Evolutionary conservation across 2,329 filamentous ascomycete genomes (phyloP).

Genomic region (Cyanodermella asteris): DNA sequence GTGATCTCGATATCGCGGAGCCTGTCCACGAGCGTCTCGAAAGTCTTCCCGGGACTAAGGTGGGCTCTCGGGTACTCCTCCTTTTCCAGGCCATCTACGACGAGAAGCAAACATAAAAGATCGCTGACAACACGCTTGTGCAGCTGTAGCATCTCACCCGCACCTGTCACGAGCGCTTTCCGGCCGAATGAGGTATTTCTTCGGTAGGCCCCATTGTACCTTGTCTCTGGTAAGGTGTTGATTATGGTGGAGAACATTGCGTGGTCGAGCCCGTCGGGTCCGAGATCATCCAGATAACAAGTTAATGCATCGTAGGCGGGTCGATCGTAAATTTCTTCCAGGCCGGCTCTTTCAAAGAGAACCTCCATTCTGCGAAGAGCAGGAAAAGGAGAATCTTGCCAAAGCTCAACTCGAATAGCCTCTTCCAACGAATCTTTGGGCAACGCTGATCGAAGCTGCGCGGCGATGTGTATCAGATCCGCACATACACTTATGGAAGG

Average conservation of each 20-base stretch:
- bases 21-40: slow-evolving; percentile 45
- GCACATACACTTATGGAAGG: too few relatives aligned
- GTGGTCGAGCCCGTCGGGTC: slow-evolving; percentile 25
- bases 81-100: slow-evolving; percentile 64
- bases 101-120: slow-evolving; percentile 59
- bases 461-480: too few relatives aligned
- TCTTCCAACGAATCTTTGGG: too few relatives aligned
- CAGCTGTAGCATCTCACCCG: slow-evolving; percentile 55
- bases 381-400: slow-evolving; percentile 47
- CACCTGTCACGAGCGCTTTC: slow-evolving; percentile 50
- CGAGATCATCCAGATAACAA: slow-evolving; percentile 42
- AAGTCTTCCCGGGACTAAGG: slow-evolving; percentile 34
- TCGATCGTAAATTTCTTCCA: slow-evolving; percentile 63
- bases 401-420: too few relatives aligned
- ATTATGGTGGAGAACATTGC: slow-evolving; percentile 31
- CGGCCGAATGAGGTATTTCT: slow-evolving; percentile 50
- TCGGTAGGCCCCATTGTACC: slow-evolving; percentile 20
- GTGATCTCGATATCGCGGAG: slow-evolving; percentile 51
- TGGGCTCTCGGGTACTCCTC: slow-evolving; percentile 41
- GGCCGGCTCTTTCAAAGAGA: too few relatives aligned
- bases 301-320: slow-evolving; percentile 50
- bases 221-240: slow-evolving; percentile 23
- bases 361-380: slow-evolving; percentile 53
- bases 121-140: slow-evolving; percentile 59
- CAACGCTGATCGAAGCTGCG: too few relatives aligned